A percentile compares a stretch with the other conserved stretches of the same genome.
These are phyloP conservation scores for Karstenula rhodostoma DNA, from an alignment of 2,329 filamentous ascomycete species.

Conservation along the genomic window DNA sequence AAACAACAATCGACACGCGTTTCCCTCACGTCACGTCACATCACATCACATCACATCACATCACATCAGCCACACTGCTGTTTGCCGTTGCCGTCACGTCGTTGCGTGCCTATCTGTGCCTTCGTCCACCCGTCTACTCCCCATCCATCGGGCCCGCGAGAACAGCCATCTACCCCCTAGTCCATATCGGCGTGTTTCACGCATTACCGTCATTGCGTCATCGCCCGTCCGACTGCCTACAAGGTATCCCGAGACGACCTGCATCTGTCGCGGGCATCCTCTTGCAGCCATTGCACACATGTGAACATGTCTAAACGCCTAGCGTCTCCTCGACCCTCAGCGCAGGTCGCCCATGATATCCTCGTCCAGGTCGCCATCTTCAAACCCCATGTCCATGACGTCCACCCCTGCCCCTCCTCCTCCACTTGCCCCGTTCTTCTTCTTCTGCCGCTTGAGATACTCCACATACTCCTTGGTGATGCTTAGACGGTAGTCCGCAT, in stretches of 20 bases:
- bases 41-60: background rate
- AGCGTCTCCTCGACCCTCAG: constrained; percentile 17
- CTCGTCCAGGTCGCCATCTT: constrained; percentile 45
- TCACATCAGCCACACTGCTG: background rate
- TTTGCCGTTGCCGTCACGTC: background rate
- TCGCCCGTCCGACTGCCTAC: constrained; percentile 25
- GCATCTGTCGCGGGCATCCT: background rate
- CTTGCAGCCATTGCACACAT: constrained; percentile 3
- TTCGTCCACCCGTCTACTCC: background rate
- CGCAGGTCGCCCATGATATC: constrained; percentile 51
- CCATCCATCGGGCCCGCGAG: background rate
- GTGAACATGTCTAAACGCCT: background rate
- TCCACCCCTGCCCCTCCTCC: constrained; percentile 40
- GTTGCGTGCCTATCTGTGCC: background rate
- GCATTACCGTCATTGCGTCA: constrained; percentile 39
- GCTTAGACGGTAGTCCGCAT: constrained; percentile 64
- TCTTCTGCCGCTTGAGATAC: constrained; percentile 57
- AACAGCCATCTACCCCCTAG: constrained; percentile 6
- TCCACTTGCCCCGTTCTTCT: constrained; percentile 39
- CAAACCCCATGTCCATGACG: constrained; percentile 48
- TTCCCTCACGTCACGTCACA: constrained; percentile 2
- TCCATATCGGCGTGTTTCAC: constrained; percentile 36
- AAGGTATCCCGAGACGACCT: constrained; percentile 11
- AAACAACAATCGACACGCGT: constrained; percentile 3
- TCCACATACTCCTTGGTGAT: constrained; percentile 68